Base-by-base conservation (phyloP, 495 filamentous ascomycete genomes). In the Lasiosphaeria hispida region DNA sequence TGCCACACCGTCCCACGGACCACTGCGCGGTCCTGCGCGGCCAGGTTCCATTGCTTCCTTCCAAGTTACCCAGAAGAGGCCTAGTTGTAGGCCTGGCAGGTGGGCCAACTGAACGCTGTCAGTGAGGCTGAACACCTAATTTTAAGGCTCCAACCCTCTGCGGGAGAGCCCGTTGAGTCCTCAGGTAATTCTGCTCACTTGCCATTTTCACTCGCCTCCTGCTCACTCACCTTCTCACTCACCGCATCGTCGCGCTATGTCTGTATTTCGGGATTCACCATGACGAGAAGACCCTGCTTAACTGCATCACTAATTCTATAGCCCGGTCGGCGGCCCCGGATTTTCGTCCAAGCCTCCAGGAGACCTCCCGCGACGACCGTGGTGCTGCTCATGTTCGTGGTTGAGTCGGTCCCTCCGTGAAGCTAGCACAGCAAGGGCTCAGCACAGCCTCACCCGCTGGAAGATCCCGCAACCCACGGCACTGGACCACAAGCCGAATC, bases 241-340 rank as follows among this genome's bases (percentile, higher is more conserved):
- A 30, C 23, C 42, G 7, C 40, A 43, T 15, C 42, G 14, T 13
- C 43, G 23, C 43, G 15, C 43, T 10, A 30, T 45, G 14, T 18
- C 43, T 19, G 18, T 30, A 17, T 45, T 17, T 30, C 43, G 5
- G 18, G 17, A 7, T 23, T 48, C 37, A 38, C 13, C 53, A 55
- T 55, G 53, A 36, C 42, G 41, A 37, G 14, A 7, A 45, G 8
- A 6, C 7, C 15, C 14, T 6, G 13, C 42, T 14, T 10, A n/a
- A 10, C 15, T 38, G 42, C 53, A 55, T 48, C 53, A 38, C 15
- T 15, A 5, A 15, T 35, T 42, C 11, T 34, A 18, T 43, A 44
- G 17, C n/a, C 33, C 14, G 34, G 11, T 55, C 53, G 53, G 53
- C 53, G 53, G 53, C 53, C 53, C 53, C 53, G 53, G 53, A 48